phyloP scores from a whole-genome alignment of 352 stramenopile genomes.

The Globisporangium radiosum region DNA sequence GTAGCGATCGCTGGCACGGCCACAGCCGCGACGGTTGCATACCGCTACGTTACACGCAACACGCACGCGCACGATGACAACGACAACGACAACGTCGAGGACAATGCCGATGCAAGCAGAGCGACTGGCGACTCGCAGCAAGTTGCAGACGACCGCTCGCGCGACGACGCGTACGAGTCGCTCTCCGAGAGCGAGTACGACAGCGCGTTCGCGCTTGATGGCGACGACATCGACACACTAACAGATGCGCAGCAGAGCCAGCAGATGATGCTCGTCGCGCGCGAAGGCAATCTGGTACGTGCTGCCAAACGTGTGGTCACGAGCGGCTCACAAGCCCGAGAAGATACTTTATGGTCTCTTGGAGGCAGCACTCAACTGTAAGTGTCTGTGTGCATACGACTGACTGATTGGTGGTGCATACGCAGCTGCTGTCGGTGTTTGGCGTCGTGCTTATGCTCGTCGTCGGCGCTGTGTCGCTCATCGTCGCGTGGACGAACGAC shows the following conservation, averaged over 20 bases:
- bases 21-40: constrained; percentile 47
- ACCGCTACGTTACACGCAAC: constrained; percentile 53
- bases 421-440: constrained; percentile 61
- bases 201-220: constrained; percentile 12
- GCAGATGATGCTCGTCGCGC: constrained; percentile 30
- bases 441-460: constrained; percentile 63
- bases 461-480: constrained; percentile 48
- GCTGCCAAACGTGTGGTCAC: background rate
- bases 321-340: too few relatives aligned
- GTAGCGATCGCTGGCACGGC: constrained; percentile 61
- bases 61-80: constrained; percentile 16
- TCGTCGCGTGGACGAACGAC: constrained; percentile 53
- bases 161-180: constrained; percentile 27
- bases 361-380: too few relatives aligned
- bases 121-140: background rate
- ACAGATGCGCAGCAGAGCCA: constrained; percentile 18
- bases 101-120: constrained; percentile 7
- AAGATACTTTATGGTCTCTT: too few relatives aligned
- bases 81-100: background rate
- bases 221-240: constrained; percentile 17
- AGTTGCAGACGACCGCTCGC: too few relatives aligned
- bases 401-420: background rate
- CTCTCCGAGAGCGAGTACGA: constrained; percentile 39
- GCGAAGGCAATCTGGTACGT: constrained; percentile 50
- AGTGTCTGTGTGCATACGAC: background rate